Base-by-base conservation (phyloP, 2,329 filamentous ascomycete species). In the Fusarium coicis region DNA sequence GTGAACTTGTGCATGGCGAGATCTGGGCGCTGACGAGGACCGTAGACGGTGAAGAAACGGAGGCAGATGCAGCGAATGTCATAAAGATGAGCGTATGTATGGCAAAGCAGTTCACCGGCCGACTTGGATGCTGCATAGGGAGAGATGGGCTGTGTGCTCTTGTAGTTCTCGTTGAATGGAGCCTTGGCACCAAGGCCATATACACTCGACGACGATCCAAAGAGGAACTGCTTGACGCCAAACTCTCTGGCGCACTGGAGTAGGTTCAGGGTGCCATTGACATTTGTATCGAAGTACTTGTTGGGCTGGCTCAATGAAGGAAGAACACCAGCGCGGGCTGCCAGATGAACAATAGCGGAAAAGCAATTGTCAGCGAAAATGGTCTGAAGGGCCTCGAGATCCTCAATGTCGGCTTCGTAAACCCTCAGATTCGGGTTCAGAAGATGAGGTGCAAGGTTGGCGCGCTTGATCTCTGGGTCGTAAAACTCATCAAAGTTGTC, bases 401-500 rank as follows among this genome's bases (percentile, higher is more conserved):
- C 64, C 10, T 56, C 62, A 23, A 67, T 66, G 11, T 67, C 64
- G 10, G 53, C 62, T 30, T 67, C 64, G 19, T 66, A 67, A 16
- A 67, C 16, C 26, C 37, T 52, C 1, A 67, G 46, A 9, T 60
- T 42, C 1, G 52, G 62, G 37, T 67, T 44, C 0, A 49, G 44
- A 11, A 59, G 28, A 16, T 66, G 50, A n/a, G 49, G 37, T 26
- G 62, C 64, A 34, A 67, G 30, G 6, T 67, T 67, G 39, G 64
- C 64, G 16, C 62, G 64, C 28, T 67, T 67, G 32, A 66, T 67
- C 7, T 34, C 64, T 6, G 64, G 64, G 10, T 55, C 56, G 32
- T 67, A 67, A 4, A 67, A 67, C 1, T 66, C 62, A n/a, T 67
- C 44, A 9, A 67, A 67, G 11, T 66, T 67, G 44, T 67, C 64